Percentiles rank a stretch among this genome's conserved stretches.
Conservation (phyloP, 1,139 yeast species). For the Diutina rugosa region DNA sequence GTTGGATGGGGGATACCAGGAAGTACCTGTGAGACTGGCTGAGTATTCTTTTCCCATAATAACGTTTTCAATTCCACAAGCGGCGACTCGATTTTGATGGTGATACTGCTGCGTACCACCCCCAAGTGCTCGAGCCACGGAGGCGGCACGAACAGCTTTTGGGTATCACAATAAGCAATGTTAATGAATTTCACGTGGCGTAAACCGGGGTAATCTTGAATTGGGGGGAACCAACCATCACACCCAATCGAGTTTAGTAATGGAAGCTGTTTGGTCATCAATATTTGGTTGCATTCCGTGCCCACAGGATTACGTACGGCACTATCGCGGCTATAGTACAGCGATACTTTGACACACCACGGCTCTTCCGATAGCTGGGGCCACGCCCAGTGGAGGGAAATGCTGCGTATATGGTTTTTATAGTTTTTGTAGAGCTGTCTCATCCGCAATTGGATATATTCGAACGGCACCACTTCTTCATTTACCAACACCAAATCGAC, state of each 20-base stretch:
- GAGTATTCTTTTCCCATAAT: neutral
- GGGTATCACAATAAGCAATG: neutral
- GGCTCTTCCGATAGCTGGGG: neutral
- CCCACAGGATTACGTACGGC: neutral
- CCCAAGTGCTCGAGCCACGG: conserved; percentile 1
- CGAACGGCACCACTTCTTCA: neutral
- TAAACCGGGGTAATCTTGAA: neutral
- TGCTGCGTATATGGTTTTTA: neutral
- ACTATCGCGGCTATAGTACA: neutral
- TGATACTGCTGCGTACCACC: neutral
- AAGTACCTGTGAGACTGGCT: neutral
- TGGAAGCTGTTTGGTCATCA: neutral
- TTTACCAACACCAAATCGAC: neutral
- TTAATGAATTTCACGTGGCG: neutral
- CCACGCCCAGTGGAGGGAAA: neutral
- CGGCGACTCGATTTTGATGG: neutral
- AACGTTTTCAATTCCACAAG: neutral
- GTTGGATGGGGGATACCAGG: neutral
- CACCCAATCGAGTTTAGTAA: neutral
- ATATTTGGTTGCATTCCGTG: neutral
- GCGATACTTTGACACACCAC: neutral
- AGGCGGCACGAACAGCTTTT: neutral
- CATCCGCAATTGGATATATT: neutral
- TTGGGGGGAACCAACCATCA: neutral
- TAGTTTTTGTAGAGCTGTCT: neutral